Base-by-base conservation (phyloP, 768 basidiomycete genomes). In the Mycena amicta region DNA sequence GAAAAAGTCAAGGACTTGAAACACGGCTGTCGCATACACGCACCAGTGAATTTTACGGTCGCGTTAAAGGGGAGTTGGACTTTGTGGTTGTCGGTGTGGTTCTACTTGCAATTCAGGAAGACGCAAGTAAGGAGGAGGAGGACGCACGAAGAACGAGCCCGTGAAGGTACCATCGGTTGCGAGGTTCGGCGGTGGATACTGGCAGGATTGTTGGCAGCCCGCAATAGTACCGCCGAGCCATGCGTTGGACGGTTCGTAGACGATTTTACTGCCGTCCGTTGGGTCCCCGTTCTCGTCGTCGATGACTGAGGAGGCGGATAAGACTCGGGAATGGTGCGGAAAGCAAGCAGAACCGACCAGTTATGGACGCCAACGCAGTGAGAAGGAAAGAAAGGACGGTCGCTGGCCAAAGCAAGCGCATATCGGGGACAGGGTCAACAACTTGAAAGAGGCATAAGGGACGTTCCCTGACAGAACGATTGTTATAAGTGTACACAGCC, bases 391-490 rank as follows among this genome's bases (percentile, higher is more conserved):
- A 55, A 20, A 60, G 43, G 52, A 50, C 28, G 18, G 46, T 29
- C 47, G 43, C 25, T 16, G 52, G 56, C 56, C 62, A 60, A 46
- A 47, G 53, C 30, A 15, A 30, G 53, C 50, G 56, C 62, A 64
- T 64, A 40, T 55, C 54, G 51, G 45, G 50, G 47, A 53, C 27
- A 58, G 50, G 43, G n/a, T 55, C 55, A 61, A 55, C 54, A 47
- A 47, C 45, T 39, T 60, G 50, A 23, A 25, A 45, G 20, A 33
- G 50, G 56, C 55, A 63, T 63, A 26, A 41, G 50, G 25, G 26
- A n/a, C 15, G 53, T 57, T 59, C 54, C 50, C 39, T 39, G 53
- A 47, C 33, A 4, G 26, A 11, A 3, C 15, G 25, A 37, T 27
- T 28, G 37, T 37, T 16, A 28, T 45, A 45, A 8, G 22, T 45